Percentiles rank a stretch among this genome's conserved stretches.
These are phyloP conservation scores for Fomitopsis pinicola DNA, from an alignment of 1,284 basidiomycete genomes.

Conservation along the genomic window DNA sequence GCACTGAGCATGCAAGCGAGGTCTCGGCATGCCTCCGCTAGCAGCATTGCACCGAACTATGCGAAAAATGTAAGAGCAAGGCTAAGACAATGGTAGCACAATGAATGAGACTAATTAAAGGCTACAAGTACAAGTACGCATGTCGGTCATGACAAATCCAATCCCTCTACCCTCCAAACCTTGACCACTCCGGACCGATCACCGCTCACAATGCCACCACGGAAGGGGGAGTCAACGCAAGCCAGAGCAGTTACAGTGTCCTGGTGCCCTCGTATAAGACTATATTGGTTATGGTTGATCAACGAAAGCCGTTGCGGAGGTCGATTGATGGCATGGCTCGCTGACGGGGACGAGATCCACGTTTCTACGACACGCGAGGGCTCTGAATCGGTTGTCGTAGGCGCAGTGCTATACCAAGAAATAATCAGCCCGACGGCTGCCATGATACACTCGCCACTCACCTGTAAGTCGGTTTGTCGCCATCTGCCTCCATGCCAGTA, in stretches of 20 bases:
- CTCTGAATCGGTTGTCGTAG: slow-evolving; percentile 35
- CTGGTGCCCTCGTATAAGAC: slow-evolving; percentile 72
- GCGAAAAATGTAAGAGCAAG: too few relatives aligned
- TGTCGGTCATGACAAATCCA: slow-evolving; percentile 26
- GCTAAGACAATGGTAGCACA: not conserved
- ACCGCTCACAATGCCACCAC: slow-evolving; percentile 82
- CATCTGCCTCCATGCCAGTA: slow-evolving; percentile 65
- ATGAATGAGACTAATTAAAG: not conserved
- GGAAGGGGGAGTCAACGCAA: slow-evolving; percentile 84
- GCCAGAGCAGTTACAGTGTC: slow-evolving; percentile 80
- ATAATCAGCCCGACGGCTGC: not conserved
- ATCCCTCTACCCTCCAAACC: slow-evolving; percentile 70
- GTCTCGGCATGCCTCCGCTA: too few relatives aligned
- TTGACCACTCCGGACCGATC: slow-evolving; percentile 80
- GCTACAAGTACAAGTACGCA: not conserved
- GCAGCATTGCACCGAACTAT: too few relatives aligned
- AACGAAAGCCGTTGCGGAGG: slow-evolving; percentile 71
- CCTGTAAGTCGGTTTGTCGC: slow-evolving; percentile 69
- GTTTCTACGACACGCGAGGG: slow-evolving; percentile 61
- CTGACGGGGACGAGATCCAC: slow-evolving; percentile 45
- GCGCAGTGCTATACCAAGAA: slow-evolving; percentile 21
- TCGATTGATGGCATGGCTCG: slow-evolving; percentile 49
- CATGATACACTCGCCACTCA: slow-evolving; percentile 26
- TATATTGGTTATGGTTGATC: slow-evolving; percentile 77
- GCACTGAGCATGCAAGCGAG: too few relatives aligned